These are phyloP conservation scores for Clonostachys solani DNA, from an alignment of 2,329 filamentous ascomycete species.

Conservation along the genomic window DNA sequence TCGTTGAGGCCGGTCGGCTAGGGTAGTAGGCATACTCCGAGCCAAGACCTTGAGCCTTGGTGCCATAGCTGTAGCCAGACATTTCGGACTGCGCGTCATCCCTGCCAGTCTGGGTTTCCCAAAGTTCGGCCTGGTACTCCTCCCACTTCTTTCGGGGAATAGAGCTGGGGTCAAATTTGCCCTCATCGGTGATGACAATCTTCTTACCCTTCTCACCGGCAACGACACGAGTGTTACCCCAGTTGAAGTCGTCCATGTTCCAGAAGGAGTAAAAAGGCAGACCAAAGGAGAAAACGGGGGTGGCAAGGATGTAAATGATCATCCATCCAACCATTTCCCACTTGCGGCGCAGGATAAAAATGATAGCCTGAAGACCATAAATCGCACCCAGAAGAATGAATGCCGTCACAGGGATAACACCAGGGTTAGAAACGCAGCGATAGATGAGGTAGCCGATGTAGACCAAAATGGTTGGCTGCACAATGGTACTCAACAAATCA, in stretches of 20 bases:
- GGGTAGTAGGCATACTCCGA: slow-evolving; percentile 69
- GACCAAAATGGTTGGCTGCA: slow-evolving; percentile 85
- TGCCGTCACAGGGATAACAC: slow-evolving; percentile 73
- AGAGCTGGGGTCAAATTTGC: slow-evolving; percentile 89
- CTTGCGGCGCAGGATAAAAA: slow-evolving; percentile 93
- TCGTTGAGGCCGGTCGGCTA: slow-evolving; percentile 52
- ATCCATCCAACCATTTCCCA: slow-evolving; percentile 99
- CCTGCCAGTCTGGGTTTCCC: slow-evolving; percentile 87
- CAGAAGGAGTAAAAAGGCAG: slow-evolving; percentile 95
- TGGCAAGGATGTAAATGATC: slow-evolving; percentile 88
- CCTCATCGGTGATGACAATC: slow-evolving; percentile 91
- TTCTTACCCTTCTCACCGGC: slow-evolving; percentile 91
- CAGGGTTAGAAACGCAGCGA: slow-evolving; percentile 56
- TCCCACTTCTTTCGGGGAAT: slow-evolving; percentile 99
- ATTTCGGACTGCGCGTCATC: slow-evolving; percentile 79
- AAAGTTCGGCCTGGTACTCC: slow-evolving; percentile 96
- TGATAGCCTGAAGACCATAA: slow-evolving; percentile 93
- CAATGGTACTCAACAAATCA: slow-evolving; percentile 85
- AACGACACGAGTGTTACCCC: slow-evolving; percentile 98
- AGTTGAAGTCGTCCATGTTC: slow-evolving; percentile 99
- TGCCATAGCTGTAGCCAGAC: slow-evolving; percentile 92
- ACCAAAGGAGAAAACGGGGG: slow-evolving; percentile 86
- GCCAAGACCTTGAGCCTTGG: slow-evolving; percentile 63
- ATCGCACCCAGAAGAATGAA: slow-evolving; percentile 93
- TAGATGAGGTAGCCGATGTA: slow-evolving; percentile 91